Base-by-base conservation (phyloP, 805 yeast species). In the Candida easanensis region DNA sequence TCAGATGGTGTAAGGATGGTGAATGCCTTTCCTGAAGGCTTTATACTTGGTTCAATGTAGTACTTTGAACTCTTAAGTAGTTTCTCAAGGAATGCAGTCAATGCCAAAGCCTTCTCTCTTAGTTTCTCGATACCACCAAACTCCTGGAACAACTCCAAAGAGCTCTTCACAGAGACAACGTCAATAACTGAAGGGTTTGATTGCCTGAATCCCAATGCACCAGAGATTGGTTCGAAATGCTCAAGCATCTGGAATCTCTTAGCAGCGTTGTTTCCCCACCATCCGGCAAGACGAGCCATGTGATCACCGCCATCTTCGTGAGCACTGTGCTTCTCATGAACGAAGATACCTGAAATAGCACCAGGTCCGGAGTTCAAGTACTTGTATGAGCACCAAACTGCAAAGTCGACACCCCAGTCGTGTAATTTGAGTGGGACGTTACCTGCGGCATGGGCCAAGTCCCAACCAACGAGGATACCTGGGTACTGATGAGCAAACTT, bases 331-430 rank as follows among this genome's bases (percentile, higher is more conserved):
- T 79, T 83, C 32, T 47, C 42, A 60, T 90, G 81, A 30, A 90
- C 82, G 56, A 79, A 90, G 18, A 88, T 73, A 1, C 97, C 96
- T 5, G 89, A 96, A 51, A 89, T 86, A 5, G 82, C 91, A 36
- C 98, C 98, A 0, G 98, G 97, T 0, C 98, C 98, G 4, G 95
- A 63, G 60, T 91, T 91, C 50, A 90, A 65, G 60, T 90, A 90
- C 62, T 90, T 90, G 70, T 90, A 90, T 4, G 95, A 81, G 62
- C 98, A 90, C 89, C 96, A 90, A 16, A 79, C 88, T 1, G 97
- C 98, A 68, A 90, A 89, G 63, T 90, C 98, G 4, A 87, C 93
- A 44, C 74, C 68, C 96, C 97, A 90, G 38, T 86, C 88, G 60
- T 90, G 97, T 40, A 90, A 66, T 38, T 74, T 54, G 40, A 91